These are phyloP conservation scores for Ascoidea asiatica DNA, from an alignment of 805 yeast genomes.

Conservation along the genomic window DNA sequence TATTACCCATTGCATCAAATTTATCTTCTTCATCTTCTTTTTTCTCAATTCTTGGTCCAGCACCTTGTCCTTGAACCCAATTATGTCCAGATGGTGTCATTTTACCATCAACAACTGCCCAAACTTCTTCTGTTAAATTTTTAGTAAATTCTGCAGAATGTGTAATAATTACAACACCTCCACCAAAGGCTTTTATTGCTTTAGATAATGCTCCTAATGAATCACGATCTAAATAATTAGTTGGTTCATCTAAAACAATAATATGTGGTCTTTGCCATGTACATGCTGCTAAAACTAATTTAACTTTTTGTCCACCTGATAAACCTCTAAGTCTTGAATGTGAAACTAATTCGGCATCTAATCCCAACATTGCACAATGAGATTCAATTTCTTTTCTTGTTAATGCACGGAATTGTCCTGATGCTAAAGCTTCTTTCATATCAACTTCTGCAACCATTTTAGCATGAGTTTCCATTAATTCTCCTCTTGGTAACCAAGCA, in stretches of 20 bases:
- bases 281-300: conserved; percentile 99
- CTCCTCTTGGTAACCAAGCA: conserved; percentile 99
- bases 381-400: conserved; percentile 99
- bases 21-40: conserved; percentile 94
- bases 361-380: conserved; percentile 97
- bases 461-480: conserved; percentile 90
- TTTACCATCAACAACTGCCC: conserved; percentile 97
- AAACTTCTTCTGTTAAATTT: conserved; percentile 98
- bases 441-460: conserved; percentile 99
- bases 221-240: conserved; percentile 98
- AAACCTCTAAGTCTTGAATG: conserved; percentile 99
- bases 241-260: conserved; percentile 99
- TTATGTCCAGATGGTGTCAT: conserved; percentile 99
- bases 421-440: conserved; percentile 99
- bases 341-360: conserved; percentile 97
- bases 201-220: conserved; percentile 98
- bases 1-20: conserved; percentile 99
- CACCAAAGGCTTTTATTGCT: conserved; percentile 97
- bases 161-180: conserved; percentile 99
- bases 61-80: conserved; percentile 99
- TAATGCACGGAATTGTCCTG: conserved; percentile 99
- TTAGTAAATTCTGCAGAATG: conserved; percentile 99
- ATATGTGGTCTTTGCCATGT: conserved; percentile 99
- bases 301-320: conserved; percentile 99
- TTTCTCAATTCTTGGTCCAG: conserved; percentile 99